These are phyloP conservation scores for Ceratobasidium sp. DNA, from an alignment of 1,284 basidiomycete species.

Conservation along the genomic window DNA sequence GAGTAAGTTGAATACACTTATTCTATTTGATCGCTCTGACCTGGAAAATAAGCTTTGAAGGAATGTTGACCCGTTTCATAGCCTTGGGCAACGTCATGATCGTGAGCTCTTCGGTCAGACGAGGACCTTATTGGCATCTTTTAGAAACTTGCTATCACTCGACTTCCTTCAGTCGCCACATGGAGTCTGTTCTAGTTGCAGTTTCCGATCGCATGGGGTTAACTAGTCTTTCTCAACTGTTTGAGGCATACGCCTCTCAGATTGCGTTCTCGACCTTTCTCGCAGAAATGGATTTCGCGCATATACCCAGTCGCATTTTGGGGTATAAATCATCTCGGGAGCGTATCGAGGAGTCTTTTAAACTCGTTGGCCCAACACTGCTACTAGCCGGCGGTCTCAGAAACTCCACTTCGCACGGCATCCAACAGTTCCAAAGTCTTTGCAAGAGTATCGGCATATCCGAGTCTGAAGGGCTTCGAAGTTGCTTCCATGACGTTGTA, in stretches of 20 bases:
- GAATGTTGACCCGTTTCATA: slow-evolving; percentile 79
- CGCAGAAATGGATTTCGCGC: slow-evolving; percentile 62
- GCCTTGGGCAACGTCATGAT: slow-evolving; percentile 86
- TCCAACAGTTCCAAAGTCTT: slow-evolving; percentile 64
- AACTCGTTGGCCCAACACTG: slow-evolving; percentile 67
- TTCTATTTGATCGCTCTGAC: not conserved
- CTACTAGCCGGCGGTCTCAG: slow-evolving; percentile 52
- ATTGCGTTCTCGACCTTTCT: slow-evolving; percentile 71
- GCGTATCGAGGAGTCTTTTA: slow-evolving; percentile 67
- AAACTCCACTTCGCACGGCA: slow-evolving; percentile 50
- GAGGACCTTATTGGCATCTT: slow-evolving; percentile 88
- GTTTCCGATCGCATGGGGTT: slow-evolving; percentile 77
- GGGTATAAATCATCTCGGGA: slow-evolving; percentile 69
- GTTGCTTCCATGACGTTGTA: slow-evolving; percentile 76
- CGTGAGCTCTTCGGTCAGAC: slow-evolving; percentile 77
- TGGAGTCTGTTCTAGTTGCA: slow-evolving; percentile 68
- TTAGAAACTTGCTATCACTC: slow-evolving; percentile 67
- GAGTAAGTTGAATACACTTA: slow-evolving; percentile 2
- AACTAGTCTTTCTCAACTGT: slow-evolving; percentile 67
- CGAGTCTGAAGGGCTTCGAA: slow-evolving; percentile 60
- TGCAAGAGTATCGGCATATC: slow-evolving; percentile 67
- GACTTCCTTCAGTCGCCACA: slow-evolving; percentile 61
- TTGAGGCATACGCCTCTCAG: slow-evolving; percentile 79
- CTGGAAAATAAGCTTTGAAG: slow-evolving; percentile 64
- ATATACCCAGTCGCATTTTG: slow-evolving; percentile 72